phyloP scores from a whole-genome alignment of 495 filamentous ascomycete species.

The Daldinia concentrica region DNA sequence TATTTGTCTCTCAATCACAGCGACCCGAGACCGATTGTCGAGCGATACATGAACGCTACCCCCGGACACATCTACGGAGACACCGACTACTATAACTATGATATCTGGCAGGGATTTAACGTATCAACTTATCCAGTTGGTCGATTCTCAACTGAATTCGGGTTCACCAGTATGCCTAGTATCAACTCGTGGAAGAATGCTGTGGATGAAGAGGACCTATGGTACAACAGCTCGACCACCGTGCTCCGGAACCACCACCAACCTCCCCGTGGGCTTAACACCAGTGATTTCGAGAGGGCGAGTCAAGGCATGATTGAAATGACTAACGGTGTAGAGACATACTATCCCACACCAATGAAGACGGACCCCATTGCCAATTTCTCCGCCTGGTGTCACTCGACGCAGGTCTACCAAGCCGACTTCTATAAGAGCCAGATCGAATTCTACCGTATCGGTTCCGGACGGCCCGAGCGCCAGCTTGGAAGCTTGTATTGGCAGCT shows the following conservation, averaged over 20 bases:
- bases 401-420: constrained; percentile 75
- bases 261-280: constrained; percentile 62
- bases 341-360: constrained; percentile 71
- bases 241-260: constrained; percentile 74
- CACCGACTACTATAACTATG: constrained; percentile 76
- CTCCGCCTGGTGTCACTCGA: constrained; percentile 73
- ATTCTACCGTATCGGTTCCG: constrained; percentile 71
- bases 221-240: constrained; percentile 69
- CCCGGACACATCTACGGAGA: constrained; percentile 69
- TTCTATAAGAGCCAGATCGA: constrained; percentile 70
- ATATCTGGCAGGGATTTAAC: constrained; percentile 65
- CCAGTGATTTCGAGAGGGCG: constrained; percentile 51
- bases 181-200: constrained; percentile 69
- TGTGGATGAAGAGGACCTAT: constrained; percentile 58
- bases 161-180: constrained; percentile 73
- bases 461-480: constrained; percentile 67
- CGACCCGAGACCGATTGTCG: constrained; percentile 64
- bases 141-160: constrained; percentile 74
- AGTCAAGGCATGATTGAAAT: constrained; percentile 68
- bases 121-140: constrained; percentile 65
- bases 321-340: constrained; percentile 67
- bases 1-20: constrained; percentile 67
- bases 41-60: constrained; percentile 68
- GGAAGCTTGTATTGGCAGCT: constrained; percentile 76
- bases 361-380: constrained; percentile 68